These are phyloP conservation scores for Hypoxylon rickii DNA, from an alignment of 495 filamentous ascomycete genomes.

Conservation along the genomic window DNA sequence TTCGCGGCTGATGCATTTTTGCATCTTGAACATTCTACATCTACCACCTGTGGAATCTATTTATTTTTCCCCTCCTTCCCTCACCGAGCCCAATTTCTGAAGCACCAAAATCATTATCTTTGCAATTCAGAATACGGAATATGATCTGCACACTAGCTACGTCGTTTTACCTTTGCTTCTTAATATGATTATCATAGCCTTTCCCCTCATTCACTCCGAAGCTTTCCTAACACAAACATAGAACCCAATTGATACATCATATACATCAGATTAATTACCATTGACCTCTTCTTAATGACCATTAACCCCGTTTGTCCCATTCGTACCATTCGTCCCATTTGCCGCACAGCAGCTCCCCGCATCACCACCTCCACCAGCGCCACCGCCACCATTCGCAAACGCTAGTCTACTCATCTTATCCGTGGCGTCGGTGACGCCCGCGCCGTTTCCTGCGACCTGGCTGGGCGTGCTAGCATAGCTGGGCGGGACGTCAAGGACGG, in stretches of 20 bases:
- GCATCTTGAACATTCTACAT: slow-evolving; percentile 9
- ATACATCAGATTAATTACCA: too few relatives aligned
- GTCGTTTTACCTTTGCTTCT: too few relatives aligned
- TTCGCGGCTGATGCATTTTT: slow-evolving; percentile 52
- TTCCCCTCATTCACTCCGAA: too few relatives aligned
- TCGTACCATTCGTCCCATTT: slow-evolving; percentile 23
- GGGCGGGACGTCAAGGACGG: slow-evolving; percentile 84
- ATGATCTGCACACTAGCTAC: too few relatives aligned
- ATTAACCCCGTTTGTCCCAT: slow-evolving; percentile 35
- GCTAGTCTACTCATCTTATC: slow-evolving; percentile 54
- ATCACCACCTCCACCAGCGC: too few relatives aligned
- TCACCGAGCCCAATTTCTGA: background rate
- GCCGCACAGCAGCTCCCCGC: slow-evolving; percentile 41
- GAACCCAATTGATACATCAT: background rate
- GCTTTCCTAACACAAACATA: too few relatives aligned
- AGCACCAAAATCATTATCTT: too few relatives aligned
- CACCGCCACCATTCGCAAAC: slow-evolving; percentile 34
- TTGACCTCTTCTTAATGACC: slow-evolving; percentile 9
- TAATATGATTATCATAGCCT: too few relatives aligned
- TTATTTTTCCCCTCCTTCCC: background rate
- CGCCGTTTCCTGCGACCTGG: slow-evolving; percentile 59
- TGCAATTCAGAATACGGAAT: too few relatives aligned
- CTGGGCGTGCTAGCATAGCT: slow-evolving; percentile 76
- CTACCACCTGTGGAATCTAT: background rate
- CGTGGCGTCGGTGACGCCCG: slow-evolving; percentile 50